phyloP scores from a whole-genome alignment of 2,329 filamentous ascomycete species.

The Alternaria tenuissima region DNA sequence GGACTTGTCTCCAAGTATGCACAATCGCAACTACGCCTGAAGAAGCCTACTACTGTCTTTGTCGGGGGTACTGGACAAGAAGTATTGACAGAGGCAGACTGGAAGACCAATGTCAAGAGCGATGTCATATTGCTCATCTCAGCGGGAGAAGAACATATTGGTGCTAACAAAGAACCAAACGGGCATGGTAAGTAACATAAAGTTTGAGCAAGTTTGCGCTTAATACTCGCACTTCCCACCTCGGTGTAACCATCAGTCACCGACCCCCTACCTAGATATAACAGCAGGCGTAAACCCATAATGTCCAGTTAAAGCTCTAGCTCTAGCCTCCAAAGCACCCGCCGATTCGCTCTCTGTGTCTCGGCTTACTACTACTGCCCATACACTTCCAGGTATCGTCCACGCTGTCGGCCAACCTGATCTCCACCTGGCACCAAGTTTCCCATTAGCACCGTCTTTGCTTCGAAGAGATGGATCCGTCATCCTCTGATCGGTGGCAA shows the following conservation, averaged over 20 bases:
- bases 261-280: constrained; percentile 5
- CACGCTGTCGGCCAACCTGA: constrained; percentile 49
- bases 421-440: constrained; percentile 49
- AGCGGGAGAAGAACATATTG: constrained; percentile 46
- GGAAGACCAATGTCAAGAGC: constrained; percentile 31
- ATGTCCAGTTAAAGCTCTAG: constrained; percentile 35
- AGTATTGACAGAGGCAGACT: constrained; percentile 37
- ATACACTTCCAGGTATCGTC: constrained; percentile 46
- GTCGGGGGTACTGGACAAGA: constrained; percentile 38
- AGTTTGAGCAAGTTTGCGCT: constrained; percentile 36
- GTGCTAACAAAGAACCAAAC: constrained; percentile 28
- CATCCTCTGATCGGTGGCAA: constrained; percentile 51
- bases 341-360: constrained; percentile 41
- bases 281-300: constrained; percentile 27
- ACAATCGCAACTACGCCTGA: constrained; percentile 40
- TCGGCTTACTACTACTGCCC: constrained; percentile 44
- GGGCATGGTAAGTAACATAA: constrained; percentile 25
- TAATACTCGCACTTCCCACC: constrained; percentile 16
- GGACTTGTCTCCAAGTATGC: constrained; percentile 41
- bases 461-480: constrained; percentile 47
- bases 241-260: not conserved
- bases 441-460: constrained; percentile 50
- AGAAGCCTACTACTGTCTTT: constrained; percentile 42
- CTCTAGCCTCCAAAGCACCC: constrained; percentile 39
- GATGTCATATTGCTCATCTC: constrained; percentile 42